Evolutionary conservation across 805 yeast genomes (phyloP).

Genomic region (Lipomyces sp.): DNA sequence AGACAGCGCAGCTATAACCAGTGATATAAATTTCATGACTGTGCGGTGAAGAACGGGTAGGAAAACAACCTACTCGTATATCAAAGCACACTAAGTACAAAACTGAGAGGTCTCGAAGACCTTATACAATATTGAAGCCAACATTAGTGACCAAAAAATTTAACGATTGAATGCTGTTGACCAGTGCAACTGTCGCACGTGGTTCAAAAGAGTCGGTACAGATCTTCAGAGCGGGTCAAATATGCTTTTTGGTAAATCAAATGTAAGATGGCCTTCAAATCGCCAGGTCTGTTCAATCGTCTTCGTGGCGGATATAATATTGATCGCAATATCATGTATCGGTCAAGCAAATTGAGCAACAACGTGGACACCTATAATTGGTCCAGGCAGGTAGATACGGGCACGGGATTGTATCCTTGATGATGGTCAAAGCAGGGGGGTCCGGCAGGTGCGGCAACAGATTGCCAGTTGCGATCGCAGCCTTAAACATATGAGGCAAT

Average conservation of each 20-base stretch:
- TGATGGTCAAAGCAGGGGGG: background rate
- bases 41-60: background rate
- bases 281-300: too few relatives aligned
- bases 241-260: background rate
- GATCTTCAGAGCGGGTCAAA: background rate
- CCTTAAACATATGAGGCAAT: background rate
- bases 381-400: background rate
- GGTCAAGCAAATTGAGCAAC: background rate
- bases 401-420: background rate
- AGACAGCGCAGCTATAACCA: background rate
- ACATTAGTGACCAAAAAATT: background rate
- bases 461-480: background rate
- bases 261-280: background rate
- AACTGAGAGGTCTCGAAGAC: background rate
- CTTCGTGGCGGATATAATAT: background rate
- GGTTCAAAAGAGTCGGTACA: background rate
- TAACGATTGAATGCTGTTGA: background rate
- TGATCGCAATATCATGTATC: background rate
- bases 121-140: background rate
- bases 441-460: background rate
- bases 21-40: background rate
- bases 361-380: background rate
- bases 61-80: background rate
- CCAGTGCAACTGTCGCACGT: background rate
- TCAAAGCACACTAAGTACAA: background rate